These are phyloP conservation scores for Sanghuangporus weigelae DNA, from an alignment of 1,284 basidiomycete genomes.

Conservation along the genomic window DNA sequence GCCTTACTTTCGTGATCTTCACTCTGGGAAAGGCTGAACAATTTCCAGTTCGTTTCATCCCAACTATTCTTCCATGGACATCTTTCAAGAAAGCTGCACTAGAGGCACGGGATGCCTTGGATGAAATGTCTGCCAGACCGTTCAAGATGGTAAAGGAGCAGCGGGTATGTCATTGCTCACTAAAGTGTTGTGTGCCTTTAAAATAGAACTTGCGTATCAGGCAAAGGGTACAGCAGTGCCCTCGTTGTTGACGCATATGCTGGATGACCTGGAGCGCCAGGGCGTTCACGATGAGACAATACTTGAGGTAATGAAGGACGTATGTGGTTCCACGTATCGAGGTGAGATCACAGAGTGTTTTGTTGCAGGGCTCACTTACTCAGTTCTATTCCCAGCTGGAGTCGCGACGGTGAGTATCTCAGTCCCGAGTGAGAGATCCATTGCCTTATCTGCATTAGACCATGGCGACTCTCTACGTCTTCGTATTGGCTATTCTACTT, in stretches of 20 bases:
- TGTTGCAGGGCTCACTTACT: neutral
- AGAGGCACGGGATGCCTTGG: neutral
- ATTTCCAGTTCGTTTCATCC: slow-evolving; percentile 9
- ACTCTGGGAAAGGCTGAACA: neutral
- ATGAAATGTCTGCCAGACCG: slow-evolving; percentile 5
- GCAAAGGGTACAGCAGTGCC: neutral
- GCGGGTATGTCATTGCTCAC: neutral
- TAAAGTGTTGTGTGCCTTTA: neutral
- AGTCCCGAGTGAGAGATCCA: neutral
- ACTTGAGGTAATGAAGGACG: slow-evolving; percentile 9
- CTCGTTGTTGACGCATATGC: slow-evolving; percentile 11
- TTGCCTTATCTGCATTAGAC: slow-evolving; percentile 11
- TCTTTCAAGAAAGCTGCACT: slow-evolving; percentile 6
- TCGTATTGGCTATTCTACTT: slow-evolving; percentile 26
- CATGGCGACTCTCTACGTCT: slow-evolving; percentile 18
- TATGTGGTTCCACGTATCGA: slow-evolving; percentile 12
- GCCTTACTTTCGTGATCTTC: neutral
- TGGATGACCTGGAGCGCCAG: slow-evolving; percentile 10
- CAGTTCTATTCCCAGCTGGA: neutral
- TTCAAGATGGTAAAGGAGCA: slow-evolving; percentile 6
- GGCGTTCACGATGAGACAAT: neutral
- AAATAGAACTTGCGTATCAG: neutral
- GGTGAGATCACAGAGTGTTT: neutral
- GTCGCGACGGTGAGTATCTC: slow-evolving; percentile 3
- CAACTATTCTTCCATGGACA: slow-evolving; percentile 10